Conservation (phyloP, 305 asterid species). For the Solanum hybrid region DNA sequence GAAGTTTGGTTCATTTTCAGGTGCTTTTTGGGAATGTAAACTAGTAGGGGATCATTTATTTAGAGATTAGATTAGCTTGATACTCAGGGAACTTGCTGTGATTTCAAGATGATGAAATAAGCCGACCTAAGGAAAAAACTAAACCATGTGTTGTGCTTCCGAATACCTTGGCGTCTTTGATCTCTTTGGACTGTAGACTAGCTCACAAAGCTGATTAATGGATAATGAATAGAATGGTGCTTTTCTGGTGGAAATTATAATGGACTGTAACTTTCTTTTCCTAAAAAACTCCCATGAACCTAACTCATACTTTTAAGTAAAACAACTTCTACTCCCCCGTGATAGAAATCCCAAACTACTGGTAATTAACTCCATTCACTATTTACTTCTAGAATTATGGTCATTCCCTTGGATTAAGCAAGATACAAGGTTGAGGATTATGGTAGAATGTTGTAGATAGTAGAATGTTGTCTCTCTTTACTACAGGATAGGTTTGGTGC, state of each 20-base stretch:
- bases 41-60: neutral
- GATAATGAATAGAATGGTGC: neutral
- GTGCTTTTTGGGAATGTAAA: neutral
- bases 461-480: neutral
- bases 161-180: neutral
- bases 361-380: neutral
- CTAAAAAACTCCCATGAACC: neutral
- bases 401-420: neutral
- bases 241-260: neutral
- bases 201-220: neutral
- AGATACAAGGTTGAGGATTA: neutral
- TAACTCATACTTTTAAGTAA: neutral
- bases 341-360: neutral
- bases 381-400: neutral
- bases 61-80: neutral
- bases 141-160: neutral
- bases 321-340: neutral
- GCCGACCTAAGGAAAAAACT: neutral
- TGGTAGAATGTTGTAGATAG: neutral
- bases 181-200: neutral
- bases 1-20: neutral
- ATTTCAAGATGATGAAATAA: neutral
- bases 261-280: neutral
- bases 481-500: neutral
- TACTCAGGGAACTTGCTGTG: neutral